Evolutionary conservation across 768 basidiomycete species (phyloP), one percentile per base, ranked within the genome.

Genomic region (Russula ochroleuca): DNA sequence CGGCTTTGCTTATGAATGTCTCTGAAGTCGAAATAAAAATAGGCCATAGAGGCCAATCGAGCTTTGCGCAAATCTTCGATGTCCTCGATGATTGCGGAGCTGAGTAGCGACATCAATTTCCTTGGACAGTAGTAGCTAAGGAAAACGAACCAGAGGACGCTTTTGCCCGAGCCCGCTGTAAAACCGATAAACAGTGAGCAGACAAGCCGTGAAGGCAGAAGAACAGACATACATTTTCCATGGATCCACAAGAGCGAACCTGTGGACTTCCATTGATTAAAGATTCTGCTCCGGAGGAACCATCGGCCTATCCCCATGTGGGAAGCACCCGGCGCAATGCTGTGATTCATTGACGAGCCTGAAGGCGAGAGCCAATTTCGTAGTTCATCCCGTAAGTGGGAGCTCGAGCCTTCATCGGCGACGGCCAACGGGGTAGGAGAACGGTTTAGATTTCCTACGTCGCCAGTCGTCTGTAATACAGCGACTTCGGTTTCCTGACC

Each of bases 111-210:
- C 19, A 17, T 52, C 14, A 47, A 14, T 41, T 35, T 43, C 5
- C 17, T 17, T 5, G 19, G 5, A 45, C 35, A 28, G 19, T 28
- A 43, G 5, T 14, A 37, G 21, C 23, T 8, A 28, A 14, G 43
- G 11, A 37, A 23, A 7, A 55, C 60, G 17, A 41, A 61, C 60
- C 60, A 47, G 4, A 54, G 52, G 35, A 19, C 15, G 33, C 25
- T 61, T 41, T 61, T 61, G 3, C 60, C 60, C n/a, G 60, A 35
- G 2, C 60, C 60, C 19, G 41, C 60, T 58, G 45, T 45, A 19
- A 33, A 56, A 8, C 33, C 13, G 2, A 2, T 28, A 45, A 15
- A 33, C 2, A 9, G 10, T 35, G 35, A 45, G 7, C 7, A 33
- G 14, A 5, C 19, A 13, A 15, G 7, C 15, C 7, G 4, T 6